phyloP scores from a whole-genome alignment of 148 eudicot species.

The Fagopyrum esculentum region DNA sequence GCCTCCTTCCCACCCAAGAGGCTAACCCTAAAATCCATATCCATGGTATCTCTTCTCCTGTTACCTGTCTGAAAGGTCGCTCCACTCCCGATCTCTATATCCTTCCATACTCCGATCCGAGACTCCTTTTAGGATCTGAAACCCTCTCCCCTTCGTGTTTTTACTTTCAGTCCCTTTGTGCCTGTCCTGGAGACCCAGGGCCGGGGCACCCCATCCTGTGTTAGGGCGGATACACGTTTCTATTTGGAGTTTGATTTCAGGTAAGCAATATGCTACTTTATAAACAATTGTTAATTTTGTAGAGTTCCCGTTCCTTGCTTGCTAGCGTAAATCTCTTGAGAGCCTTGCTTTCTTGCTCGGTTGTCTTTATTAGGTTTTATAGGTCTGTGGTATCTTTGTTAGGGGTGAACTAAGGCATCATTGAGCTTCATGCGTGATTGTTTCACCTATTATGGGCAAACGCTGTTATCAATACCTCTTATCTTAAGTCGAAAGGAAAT shows the following conservation, averaged over 20 bases:
- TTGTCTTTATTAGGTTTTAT: background rate
- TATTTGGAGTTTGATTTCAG: background rate
- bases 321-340: background rate
- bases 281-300: background rate
- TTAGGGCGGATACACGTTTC: background rate
- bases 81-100: background rate
- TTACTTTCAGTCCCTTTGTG: background rate
- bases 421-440: background rate
- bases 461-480: background rate
- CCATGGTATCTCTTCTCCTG: background rate
- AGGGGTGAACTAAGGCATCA: background rate
- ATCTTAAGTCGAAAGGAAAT: background rate
- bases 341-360: background rate
- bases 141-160: background rate
- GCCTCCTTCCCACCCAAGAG: background rate
- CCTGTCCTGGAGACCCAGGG: background rate
- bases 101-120: background rate
- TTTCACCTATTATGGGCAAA: background rate
- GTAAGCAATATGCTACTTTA: background rate
- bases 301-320: background rate
- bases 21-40: slow-evolving; percentile 4
- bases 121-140: background rate
- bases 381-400: background rate
- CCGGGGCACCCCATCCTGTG: background rate
- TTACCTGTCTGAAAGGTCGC: background rate